Percentiles rank a stretch among this genome's conserved stretches.
These are phyloP conservation scores for Aspergillus unguis DNA, from an alignment of 2,329 filamentous ascomycete species.

Conservation along the genomic window DNA sequence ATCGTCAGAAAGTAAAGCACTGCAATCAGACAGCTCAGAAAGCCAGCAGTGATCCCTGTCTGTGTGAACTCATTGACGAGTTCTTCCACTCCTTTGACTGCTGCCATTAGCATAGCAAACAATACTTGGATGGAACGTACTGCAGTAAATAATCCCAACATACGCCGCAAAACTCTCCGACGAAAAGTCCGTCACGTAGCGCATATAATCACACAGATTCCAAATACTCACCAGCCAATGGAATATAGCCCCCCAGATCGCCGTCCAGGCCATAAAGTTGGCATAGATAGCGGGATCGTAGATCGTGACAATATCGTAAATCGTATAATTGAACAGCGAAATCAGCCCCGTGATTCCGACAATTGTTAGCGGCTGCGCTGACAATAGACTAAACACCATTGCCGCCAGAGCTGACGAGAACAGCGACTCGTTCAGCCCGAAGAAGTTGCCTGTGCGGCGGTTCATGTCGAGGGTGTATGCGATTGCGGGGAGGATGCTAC, in stretches of 20 bases:
- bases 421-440: constrained; percentile 56
- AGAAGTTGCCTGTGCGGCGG: constrained; percentile 53
- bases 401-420: constrained; percentile 56
- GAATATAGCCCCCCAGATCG: constrained; percentile 57
- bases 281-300: constrained; percentile 52
- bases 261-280: constrained; percentile 55
- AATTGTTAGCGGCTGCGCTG: constrained; percentile 55
- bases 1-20: constrained; percentile 53
- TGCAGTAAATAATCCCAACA: constrained; percentile 56
- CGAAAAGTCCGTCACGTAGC: constrained; percentile 57
- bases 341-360: constrained; percentile 57
- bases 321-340: constrained; percentile 58
- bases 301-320: constrained; percentile 54
- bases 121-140: constrained; percentile 25
- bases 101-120: neutral
- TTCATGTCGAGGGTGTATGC: constrained; percentile 60
- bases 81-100: constrained; percentile 57
- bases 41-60: no score
- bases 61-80: constrained; percentile 53
- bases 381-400: constrained; percentile 53
- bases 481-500: constrained; percentile 54
- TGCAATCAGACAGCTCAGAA: constrained; percentile 49
- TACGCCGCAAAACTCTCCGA: constrained; percentile 54
- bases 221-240: constrained; percentile 55
- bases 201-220: constrained; percentile 57